Conservation (phyloP, 2,329 filamentous ascomycete species). For the Drechslerella dactyloides region DNA sequence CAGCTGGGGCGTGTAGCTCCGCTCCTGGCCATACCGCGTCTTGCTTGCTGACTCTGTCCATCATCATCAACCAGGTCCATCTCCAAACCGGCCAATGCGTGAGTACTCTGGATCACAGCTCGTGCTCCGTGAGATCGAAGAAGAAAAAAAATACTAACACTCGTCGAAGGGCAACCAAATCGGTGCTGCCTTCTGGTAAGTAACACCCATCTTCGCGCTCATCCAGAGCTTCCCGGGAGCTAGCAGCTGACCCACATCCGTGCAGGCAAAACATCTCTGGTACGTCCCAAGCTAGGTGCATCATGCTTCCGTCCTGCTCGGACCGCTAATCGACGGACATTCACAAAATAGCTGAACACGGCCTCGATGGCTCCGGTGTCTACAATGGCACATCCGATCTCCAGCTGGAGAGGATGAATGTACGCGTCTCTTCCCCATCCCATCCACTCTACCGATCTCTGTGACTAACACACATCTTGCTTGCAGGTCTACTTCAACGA, state of each 20-base stretch:
- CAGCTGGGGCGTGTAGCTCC: slow-evolving; percentile 7
- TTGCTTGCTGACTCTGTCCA: slow-evolving; percentile 25
- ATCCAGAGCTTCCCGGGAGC: neutral
- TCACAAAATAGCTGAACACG: slow-evolving; percentile 70
- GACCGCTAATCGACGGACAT: slow-evolving; percentile 9
- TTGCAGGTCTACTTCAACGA: slow-evolving; percentile 86
- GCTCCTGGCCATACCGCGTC: slow-evolving; percentile 26
- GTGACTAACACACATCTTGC: neutral
- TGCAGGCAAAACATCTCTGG: slow-evolving; percentile 65
- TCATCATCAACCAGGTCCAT: slow-evolving; percentile 65
- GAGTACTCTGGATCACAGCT: slow-evolving; percentile 60
- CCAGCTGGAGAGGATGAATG: slow-evolving; percentile 99
- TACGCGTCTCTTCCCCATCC: slow-evolving; percentile 9
- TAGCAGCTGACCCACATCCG: slow-evolving; percentile 31
- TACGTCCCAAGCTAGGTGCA: slow-evolving; percentile 35
- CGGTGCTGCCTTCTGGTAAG: slow-evolving; percentile 98
- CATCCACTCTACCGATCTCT: neutral
- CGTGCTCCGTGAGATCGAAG: neutral
- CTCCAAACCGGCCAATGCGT: slow-evolving; percentile 99
- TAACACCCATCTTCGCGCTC: slow-evolving; percentile 53
- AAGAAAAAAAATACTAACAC: slow-evolving; percentile 40
- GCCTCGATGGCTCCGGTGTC: slow-evolving; percentile 94
- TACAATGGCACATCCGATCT: slow-evolving; percentile 99
- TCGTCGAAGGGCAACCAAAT: slow-evolving; percentile 94
- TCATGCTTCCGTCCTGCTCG: neutral